phyloP scores from a whole-genome alignment of 768 basidiomycete species.

The Cystoderma amianthinum region DNA sequence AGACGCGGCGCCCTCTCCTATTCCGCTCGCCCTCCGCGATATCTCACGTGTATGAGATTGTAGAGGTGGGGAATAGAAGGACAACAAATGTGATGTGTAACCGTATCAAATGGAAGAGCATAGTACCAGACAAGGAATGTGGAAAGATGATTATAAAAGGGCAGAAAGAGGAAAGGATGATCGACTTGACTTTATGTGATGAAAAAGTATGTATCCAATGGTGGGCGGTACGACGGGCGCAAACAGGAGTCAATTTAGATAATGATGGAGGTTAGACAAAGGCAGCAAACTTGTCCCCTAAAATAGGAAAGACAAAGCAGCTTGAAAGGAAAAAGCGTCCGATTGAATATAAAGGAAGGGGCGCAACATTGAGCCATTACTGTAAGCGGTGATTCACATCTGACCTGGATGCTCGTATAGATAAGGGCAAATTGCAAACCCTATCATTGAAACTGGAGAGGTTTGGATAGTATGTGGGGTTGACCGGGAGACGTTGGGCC shows the following conservation, averaged over 20 bases:
- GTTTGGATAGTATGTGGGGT: slow-evolving; percentile 6
- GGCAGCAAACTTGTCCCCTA: slow-evolving; percentile 10
- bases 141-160: slow-evolving; percentile 15
- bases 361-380: slow-evolving; percentile 19
- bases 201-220: slow-evolving; percentile 5
- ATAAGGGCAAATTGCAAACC: neutral
- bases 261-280: slow-evolving; percentile 12
- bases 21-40: slow-evolving; percentile 50
- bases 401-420: slow-evolving; percentile 2
- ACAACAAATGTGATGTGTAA: slow-evolving; percentile 38
- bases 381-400: slow-evolving; percentile 16
- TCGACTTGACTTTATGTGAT: too few relatives aligned
- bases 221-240: slow-evolving; percentile 23
- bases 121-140: slow-evolving; percentile 8
- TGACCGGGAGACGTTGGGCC: slow-evolving; percentile 15
- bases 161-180: slow-evolving; percentile 13
- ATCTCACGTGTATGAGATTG: slow-evolving; percentile 14
- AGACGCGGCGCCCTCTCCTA: slow-evolving; percentile 69
- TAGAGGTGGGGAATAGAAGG: slow-evolving; percentile 62
- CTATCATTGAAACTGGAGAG: slow-evolving; percentile 7
- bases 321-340: slow-evolving; percentile 76
- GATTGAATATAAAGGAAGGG: slow-evolving; percentile 32
- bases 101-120: slow-evolving; percentile 10
- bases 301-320: slow-evolving; percentile 14
- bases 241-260: slow-evolving; percentile 4